A percentile compares a stretch with the other conserved stretches of the same genome.
Conservation (phyloP, 495 filamentous ascomycete genomes). For the Tetracladium setigerum region DNA sequence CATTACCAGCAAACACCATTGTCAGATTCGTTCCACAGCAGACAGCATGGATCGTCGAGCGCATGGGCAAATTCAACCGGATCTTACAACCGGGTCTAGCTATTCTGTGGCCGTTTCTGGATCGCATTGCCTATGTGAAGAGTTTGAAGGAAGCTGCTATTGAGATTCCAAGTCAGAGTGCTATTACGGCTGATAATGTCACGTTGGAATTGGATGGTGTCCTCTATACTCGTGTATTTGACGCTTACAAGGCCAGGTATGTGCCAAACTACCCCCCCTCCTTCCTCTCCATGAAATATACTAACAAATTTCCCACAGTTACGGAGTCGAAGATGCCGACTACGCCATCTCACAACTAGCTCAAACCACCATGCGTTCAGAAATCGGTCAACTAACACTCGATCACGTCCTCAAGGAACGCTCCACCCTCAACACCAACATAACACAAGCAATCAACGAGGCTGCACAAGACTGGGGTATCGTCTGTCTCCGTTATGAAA, state of each 20-base stretch:
- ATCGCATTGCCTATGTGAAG: constrained; percentile 97
- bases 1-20: constrained; percentile 85
- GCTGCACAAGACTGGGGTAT: constrained; percentile 96
- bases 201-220: constrained; percentile 94
- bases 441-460: constrained; percentile 96
- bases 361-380: constrained; percentile 96
- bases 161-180: constrained; percentile 92
- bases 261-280: constrained; percentile 12
- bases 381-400: constrained; percentile 92
- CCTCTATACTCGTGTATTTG: constrained; percentile 89
- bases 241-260: constrained; percentile 93
- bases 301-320: constrained; percentile 45
- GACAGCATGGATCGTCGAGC: constrained; percentile 98
- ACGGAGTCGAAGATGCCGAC: constrained; percentile 97
- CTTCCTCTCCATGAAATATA: background rate
- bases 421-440: constrained; percentile 90
- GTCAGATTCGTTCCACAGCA: constrained; percentile 97
- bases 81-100: constrained; percentile 89
- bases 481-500: constrained; percentile 93
- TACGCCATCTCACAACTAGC: constrained; percentile 97
- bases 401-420: constrained; percentile 98
- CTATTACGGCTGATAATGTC: constrained; percentile 97
- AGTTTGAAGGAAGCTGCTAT: constrained; percentile 92
- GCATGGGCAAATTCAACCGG: constrained; percentile 93
- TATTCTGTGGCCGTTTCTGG: constrained; percentile 81